phyloP scores from a whole-genome alignment of 306 rosid species.

The Ceratonia siliqua region DNA sequence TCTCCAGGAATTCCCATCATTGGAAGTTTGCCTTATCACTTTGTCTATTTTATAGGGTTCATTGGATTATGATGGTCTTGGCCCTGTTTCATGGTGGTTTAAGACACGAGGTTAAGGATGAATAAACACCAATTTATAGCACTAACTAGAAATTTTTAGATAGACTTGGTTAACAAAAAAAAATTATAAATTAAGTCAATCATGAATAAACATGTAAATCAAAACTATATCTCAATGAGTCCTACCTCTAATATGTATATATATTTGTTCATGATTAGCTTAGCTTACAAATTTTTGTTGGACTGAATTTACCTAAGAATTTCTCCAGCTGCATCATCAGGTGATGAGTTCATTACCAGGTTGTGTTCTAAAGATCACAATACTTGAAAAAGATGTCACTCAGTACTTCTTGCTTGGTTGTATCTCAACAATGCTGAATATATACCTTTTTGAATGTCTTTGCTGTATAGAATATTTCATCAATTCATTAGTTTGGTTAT shows the following conservation, averaged over 20 bases:
- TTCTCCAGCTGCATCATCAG: no score
- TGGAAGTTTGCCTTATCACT: not conserved
- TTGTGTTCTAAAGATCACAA: not conserved
- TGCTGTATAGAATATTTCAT: not conserved
- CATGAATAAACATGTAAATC: no score
- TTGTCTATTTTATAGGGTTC: constrained; percentile 21
- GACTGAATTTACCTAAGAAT: no score
- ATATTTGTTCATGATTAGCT: no score
- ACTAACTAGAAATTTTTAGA: no score
- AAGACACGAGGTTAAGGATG: constrained; percentile 12
- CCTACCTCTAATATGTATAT: no score
- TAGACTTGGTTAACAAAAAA: no score
- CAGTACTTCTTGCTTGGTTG: not conserved
- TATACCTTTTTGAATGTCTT: not conserved
- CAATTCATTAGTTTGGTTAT: not conserved
- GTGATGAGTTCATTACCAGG: not conserved
- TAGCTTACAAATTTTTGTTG: no score
- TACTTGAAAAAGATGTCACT: not conserved
- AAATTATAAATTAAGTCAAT: no score
- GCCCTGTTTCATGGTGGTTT: constrained; percentile 29
- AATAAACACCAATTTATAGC: not conserved
- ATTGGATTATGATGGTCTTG: constrained; percentile 27
- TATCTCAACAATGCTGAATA: not conserved
- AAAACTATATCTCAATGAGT: no score
- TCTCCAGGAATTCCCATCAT: no score